Evolutionary conservation across 148 eudicot species (phyloP).

Genomic region (Camellia granthamiana): DNA sequence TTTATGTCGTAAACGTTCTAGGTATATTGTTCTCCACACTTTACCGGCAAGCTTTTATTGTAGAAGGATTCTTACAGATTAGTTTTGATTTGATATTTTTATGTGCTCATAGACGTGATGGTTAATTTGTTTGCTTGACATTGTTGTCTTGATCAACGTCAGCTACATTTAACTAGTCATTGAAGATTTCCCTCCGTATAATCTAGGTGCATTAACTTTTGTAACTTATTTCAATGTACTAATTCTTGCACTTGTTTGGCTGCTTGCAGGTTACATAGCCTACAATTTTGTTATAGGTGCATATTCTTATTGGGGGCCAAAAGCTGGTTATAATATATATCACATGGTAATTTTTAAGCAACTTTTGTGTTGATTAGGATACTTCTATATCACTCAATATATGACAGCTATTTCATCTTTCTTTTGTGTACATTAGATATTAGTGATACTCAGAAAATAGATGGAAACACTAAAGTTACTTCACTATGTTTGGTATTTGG

Average conservation of each 20-base stretch:
- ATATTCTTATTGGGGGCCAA: slow-evolving; percentile 99
- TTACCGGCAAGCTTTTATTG: slow-evolving; percentile 5
- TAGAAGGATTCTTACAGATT: not conserved
- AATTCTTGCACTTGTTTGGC: slow-evolving; percentile 1
- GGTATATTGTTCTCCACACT: slow-evolving; percentile 47
- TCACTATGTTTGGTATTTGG: not conserved
- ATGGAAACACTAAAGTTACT: not conserved
- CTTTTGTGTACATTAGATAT: not conserved
- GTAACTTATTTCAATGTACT: not conserved
- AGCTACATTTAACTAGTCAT: not conserved
- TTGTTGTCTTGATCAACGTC: not conserved
- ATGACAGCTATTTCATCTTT: not conserved
- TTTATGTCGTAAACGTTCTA: slow-evolving; percentile 76
- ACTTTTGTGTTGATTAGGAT: not conserved
- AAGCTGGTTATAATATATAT: slow-evolving; percentile 91
- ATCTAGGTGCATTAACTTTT: not conserved
- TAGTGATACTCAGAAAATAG: not conserved
- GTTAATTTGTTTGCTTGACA: slow-evolving; percentile 2
- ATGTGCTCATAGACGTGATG: not conserved
- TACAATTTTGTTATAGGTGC: slow-evolving; percentile 99
- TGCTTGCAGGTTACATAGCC: slow-evolving; percentile 71
- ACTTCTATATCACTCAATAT: not conserved
- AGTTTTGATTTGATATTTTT: not conserved
- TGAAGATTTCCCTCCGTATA: not conserved
- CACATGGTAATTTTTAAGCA: slow-evolving; percentile 59